These are phyloP conservation scores for Gossypium gossypioides DNA, from an alignment of 441 rosid genomes.

Conservation along the genomic window DNA sequence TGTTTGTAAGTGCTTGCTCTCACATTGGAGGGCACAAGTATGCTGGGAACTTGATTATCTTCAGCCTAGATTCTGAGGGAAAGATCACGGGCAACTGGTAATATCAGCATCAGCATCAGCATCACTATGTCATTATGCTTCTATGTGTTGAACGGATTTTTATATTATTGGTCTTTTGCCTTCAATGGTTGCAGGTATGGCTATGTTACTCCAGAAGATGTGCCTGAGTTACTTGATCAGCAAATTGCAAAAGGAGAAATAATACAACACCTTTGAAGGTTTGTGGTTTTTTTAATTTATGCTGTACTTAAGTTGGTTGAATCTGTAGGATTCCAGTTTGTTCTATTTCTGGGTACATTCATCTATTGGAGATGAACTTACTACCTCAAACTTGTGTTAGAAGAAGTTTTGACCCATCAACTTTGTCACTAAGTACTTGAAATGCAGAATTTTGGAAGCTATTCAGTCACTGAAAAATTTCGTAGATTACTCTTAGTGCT, in stretches of 20 bases:
- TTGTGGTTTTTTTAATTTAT: constrained; percentile 19
- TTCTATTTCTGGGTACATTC: not conserved
- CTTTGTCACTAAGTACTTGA: not conserved
- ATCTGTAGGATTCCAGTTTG: not conserved
- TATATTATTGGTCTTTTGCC: constrained; percentile 4
- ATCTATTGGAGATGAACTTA: not conserved
- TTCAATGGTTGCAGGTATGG: constrained; percentile 58
- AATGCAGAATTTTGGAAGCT: not conserved
- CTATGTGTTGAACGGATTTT: not conserved
- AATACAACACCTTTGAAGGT: constrained; percentile 78
- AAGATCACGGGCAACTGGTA: constrained; percentile 79
- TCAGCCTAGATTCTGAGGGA: constrained; percentile 53
- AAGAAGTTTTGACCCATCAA: not conserved
- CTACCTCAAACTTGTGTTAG: not conserved
- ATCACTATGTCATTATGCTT: not conserved
- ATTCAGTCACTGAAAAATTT: not conserved
- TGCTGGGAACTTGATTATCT: constrained; percentile 84
- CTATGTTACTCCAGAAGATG: constrained; percentile 84
- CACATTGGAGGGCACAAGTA: constrained; percentile 94
- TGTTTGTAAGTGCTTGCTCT: constrained; percentile 64
- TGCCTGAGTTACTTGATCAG: constrained; percentile 75
- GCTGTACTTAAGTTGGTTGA: not conserved
- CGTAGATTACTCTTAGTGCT: not conserved
- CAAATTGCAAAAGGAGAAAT: constrained; percentile 70
- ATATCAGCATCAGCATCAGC: not conserved